Conservation (phyloP, 2,329 filamentous ascomycete species). For the Penicillium nordicum region DNA sequence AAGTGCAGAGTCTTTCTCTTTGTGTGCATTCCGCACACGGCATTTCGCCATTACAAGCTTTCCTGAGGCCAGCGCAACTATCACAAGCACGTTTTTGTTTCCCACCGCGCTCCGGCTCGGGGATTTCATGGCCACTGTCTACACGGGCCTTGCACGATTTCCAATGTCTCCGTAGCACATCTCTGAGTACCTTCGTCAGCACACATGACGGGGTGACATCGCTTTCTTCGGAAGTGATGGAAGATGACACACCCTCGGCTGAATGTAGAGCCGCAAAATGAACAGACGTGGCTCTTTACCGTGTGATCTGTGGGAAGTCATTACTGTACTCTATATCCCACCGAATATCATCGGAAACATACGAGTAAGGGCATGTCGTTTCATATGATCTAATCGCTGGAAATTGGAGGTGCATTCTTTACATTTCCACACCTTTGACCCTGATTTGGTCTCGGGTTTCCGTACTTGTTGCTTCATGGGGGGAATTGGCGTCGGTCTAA, state of each 20-base stretch:
- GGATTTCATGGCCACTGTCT: conserved; percentile 19
- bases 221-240: background rate
- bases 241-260: conserved; percentile 25
- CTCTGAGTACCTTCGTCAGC: conserved; percentile 11
- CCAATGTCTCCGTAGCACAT: conserved; percentile 29
- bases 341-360: conserved; percentile 2
- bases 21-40: conserved; percentile 26
- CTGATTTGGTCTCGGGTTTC: background rate
- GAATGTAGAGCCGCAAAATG: conserved; percentile 26
- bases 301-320: conserved; percentile 18
- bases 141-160: conserved; percentile 26
- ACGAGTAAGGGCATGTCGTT: conserved; percentile 27
- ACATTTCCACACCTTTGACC: conserved; percentile 22
- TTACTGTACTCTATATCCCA: background rate
- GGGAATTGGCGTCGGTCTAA: conserved; percentile 2
- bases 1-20: conserved; percentile 22
- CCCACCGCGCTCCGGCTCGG: conserved; percentile 22
- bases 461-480: conserved; percentile 11
- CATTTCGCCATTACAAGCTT: conserved; percentile 23
- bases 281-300: conserved; percentile 18
- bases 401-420: conserved; percentile 25
- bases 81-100: conserved; percentile 32
- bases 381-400: conserved; percentile 27
- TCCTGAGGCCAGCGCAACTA: conserved; percentile 27
- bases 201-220: background rate